A percentile compares a stretch with the other conserved stretches of the same genome.
Conservation (phyloP, 2,329 filamentous ascomycete genomes). For the Passalora sequoiae region DNA sequence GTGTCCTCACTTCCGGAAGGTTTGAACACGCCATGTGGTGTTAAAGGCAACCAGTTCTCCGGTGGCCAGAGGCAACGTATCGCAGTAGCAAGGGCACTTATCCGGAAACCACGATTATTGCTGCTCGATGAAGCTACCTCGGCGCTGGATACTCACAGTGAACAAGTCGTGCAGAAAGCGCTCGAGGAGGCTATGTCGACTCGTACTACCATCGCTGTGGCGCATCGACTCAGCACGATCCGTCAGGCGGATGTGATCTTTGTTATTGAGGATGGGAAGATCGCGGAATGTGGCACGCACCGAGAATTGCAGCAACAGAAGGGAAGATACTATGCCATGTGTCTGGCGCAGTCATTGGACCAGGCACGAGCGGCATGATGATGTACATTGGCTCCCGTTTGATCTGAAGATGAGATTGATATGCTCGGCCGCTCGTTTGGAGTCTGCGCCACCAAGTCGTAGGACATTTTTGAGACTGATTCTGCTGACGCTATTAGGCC, state of each 20-base stretch:
- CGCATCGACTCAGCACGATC: slow-evolving; percentile 38
- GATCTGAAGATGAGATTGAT: no score
- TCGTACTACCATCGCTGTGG: slow-evolving; percentile 39
- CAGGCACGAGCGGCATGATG: no score
- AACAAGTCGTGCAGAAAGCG: slow-evolving; percentile 61
- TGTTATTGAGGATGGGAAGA: slow-evolving; percentile 35
- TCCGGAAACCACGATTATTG: slow-evolving; percentile 49
- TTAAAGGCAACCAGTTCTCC: slow-evolving; percentile 45
- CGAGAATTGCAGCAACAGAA: slow-evolving; percentile 33
- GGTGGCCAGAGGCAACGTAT: slow-evolving; percentile 55
- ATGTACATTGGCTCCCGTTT: no score
- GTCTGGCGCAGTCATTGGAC: slow-evolving; percentile 39
- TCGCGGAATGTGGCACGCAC: slow-evolving; percentile 38
- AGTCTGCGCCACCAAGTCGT: no score
- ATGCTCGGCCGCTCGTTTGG: no score
- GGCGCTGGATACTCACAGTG: slow-evolving; percentile 59
- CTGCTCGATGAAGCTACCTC: slow-evolving; percentile 57
- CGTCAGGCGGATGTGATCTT: slow-evolving; percentile 36
- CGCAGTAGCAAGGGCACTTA: slow-evolving; percentile 50
- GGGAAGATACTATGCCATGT: slow-evolving; percentile 42
- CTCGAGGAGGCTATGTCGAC: slow-evolving; percentile 50
- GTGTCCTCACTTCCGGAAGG: slow-evolving; percentile 49
- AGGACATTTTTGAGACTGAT: no score
- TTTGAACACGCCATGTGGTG: slow-evolving; percentile 45
- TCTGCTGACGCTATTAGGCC: no score